Percentiles rank a stretch among this genome's conserved stretches.
These are phyloP conservation scores for Daldinia decipiens DNA, from an alignment of 495 filamentous ascomycete genomes.

Conservation along the genomic window DNA sequence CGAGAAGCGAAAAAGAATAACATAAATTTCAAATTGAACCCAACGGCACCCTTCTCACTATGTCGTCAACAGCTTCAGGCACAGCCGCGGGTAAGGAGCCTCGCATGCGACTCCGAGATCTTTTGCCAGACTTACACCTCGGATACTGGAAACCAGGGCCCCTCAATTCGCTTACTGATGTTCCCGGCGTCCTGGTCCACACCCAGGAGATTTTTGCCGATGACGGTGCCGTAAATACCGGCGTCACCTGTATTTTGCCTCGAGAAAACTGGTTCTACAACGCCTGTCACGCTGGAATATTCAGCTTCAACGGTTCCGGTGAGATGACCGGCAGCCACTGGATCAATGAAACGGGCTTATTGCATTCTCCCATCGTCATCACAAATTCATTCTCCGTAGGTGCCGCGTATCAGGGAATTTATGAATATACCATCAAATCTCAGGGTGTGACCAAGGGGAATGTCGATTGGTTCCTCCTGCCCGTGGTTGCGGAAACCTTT, in stretches of 20 bases:
- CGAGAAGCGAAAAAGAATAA: not conserved
- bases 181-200: conserved; percentile 60
- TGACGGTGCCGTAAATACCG: conserved; percentile 56
- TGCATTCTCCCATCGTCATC: conserved; percentile 61
- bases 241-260: conserved; percentile 63
- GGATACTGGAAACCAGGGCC: conserved; percentile 54
- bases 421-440: conserved; percentile 58
- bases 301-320: conserved; percentile 65
- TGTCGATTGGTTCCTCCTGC: conserved; percentile 59
- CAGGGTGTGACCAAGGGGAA: conserved; percentile 47
- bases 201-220: conserved; percentile 56
- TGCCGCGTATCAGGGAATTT: conserved; percentile 59
- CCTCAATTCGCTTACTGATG: conserved; percentile 62
- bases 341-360: conserved; percentile 63
- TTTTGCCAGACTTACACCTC: conserved; percentile 54
- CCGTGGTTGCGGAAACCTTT: conserved; percentile 64
- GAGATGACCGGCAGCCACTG: conserved; percentile 64
- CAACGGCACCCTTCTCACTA: not conserved
- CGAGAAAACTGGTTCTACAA: conserved; percentile 59
- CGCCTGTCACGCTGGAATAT: conserved; percentile 61
- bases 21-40: conserved; percentile 2
- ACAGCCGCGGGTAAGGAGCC: conserved; percentile 20
- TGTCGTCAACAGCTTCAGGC: conserved; percentile 28
- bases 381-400: conserved; percentile 63
- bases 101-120: conserved; percentile 53